Conservation (phyloP, 2,329 filamentous ascomycete genomes). For the Annulohypoxylon truncatum region DNA sequence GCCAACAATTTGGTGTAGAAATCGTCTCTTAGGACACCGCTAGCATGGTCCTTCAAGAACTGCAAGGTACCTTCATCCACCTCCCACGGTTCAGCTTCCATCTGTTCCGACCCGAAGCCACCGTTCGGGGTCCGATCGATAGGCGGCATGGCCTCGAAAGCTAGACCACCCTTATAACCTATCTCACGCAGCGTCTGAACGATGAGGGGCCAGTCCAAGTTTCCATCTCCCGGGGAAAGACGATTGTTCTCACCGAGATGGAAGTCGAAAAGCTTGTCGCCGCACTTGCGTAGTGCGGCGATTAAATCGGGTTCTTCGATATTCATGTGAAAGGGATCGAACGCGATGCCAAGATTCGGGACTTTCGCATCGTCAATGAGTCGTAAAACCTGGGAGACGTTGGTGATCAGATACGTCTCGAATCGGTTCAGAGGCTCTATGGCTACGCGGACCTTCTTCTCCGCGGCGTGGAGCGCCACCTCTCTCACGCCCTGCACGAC, state of each 20-base stretch:
- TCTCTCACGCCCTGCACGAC: constrained; percentile 33
- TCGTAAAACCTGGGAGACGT: constrained; percentile 30
- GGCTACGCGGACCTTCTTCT: constrained; percentile 30
- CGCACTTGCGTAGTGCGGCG: constrained; percentile 29
- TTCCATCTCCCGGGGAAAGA: constrained; percentile 35
- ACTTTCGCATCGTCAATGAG: constrained; percentile 31
- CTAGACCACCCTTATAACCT: constrained; percentile 34
- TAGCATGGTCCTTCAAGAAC: constrained; percentile 39
- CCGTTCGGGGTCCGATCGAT: constrained; percentile 34
- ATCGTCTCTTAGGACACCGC: constrained; percentile 34
- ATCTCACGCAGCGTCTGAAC: constrained; percentile 33
- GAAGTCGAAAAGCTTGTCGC: constrained; percentile 31
- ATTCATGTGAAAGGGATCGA: constrained; percentile 38
- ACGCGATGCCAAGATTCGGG: constrained; percentile 35
- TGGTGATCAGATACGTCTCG: constrained; percentile 39
- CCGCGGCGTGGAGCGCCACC: constrained; percentile 27
- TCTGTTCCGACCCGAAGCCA: constrained; percentile 29
- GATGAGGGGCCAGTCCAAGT: constrained; percentile 34
- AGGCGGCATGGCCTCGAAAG: constrained; percentile 35
- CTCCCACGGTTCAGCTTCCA: constrained; percentile 33
- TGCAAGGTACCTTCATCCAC: constrained; percentile 34
- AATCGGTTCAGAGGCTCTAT: constrained; percentile 41
- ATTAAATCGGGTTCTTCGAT: constrained; percentile 37
- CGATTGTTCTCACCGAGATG: constrained; percentile 40
- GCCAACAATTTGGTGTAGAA: constrained; percentile 34